Conservation (phyloP, 2,329 filamentous ascomycete genomes). For the Colletotrichum simmondsii region DNA sequence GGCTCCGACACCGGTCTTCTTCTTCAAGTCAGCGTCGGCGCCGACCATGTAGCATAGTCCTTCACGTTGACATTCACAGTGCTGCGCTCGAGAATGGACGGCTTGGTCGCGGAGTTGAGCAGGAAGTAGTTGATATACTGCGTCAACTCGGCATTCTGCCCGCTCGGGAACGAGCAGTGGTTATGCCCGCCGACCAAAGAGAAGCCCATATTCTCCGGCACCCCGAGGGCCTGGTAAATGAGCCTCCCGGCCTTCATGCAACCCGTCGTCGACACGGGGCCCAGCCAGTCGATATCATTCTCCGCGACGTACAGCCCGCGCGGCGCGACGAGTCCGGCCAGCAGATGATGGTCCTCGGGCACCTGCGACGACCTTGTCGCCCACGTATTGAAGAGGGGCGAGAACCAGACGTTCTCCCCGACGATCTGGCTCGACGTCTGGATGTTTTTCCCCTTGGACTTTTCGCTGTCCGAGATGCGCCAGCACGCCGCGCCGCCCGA, state of each 20-base stretch:
- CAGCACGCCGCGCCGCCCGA: slow-evolving; percentile 71
- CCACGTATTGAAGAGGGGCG: slow-evolving; percentile 63
- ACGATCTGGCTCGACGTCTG: slow-evolving; percentile 70
- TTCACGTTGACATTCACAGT: slow-evolving; percentile 19
- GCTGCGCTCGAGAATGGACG: slow-evolving; percentile 9
- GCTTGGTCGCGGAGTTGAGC: slow-evolving; percentile 20
- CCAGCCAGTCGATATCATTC: slow-evolving; percentile 70
- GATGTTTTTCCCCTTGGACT: slow-evolving; percentile 65
- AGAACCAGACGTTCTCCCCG: slow-evolving; percentile 73
- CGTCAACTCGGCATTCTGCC: slow-evolving; percentile 62
- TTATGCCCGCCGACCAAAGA: slow-evolving; percentile 64
- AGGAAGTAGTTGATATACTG: slow-evolving; percentile 68
- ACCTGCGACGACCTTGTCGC: slow-evolving; percentile 56
- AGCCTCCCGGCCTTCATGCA: slow-evolving; percentile 66
- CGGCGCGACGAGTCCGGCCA: slow-evolving; percentile 66
- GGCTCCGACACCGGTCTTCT: neutral
- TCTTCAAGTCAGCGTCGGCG: slow-evolving; percentile 6
- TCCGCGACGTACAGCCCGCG: slow-evolving; percentile 66
- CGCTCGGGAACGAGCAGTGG: slow-evolving; percentile 66
- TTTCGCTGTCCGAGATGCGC: slow-evolving; percentile 63
- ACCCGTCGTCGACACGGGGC: slow-evolving; percentile 64
- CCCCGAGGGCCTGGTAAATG: slow-evolving; percentile 65
- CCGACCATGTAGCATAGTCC: slow-evolving; percentile 21
- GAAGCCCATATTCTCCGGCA: slow-evolving; percentile 66
- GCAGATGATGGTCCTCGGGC: slow-evolving; percentile 68